Evolutionary conservation across 2,329 filamentous ascomycete genomes (phyloP).

Genomic region (Periconia sp.): DNA sequence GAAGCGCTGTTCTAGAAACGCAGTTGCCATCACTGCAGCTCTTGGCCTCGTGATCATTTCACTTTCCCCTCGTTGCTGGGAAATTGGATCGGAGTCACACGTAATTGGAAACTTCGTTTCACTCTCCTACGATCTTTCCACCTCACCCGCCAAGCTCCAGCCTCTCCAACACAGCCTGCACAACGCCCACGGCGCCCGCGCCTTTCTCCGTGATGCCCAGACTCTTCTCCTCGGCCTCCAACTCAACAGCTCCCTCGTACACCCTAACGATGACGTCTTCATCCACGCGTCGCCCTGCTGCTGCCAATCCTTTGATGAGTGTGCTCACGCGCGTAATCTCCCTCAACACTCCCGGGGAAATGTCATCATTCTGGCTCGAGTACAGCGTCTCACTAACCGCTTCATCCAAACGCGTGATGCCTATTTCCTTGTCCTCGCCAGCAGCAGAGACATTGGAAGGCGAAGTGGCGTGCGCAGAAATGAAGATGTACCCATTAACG

Average conservation of each 20-base stretch:
- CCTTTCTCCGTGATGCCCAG: slow-evolving; percentile 46
- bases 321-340: slow-evolving; percentile 86
- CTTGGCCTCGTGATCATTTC: too few species aligned
- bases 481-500: slow-evolving; percentile 97
- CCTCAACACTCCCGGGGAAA: slow-evolving; percentile 72
- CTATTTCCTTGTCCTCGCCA: slow-evolving; percentile 53
- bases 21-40: too few species aligned
- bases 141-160: slow-evolving; percentile 27
- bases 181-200: slow-evolving; percentile 33
- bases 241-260: slow-evolving; percentile 79
- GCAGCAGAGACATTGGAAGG: slow-evolving; percentile 51
- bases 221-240: slow-evolving; percentile 64
- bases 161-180: slow-evolving; percentile 31
- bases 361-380: slow-evolving; percentile 90
- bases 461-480: slow-evolving; percentile 70
- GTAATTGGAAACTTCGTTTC: neutral
- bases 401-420: slow-evolving; percentile 86
- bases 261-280: slow-evolving; percentile 83
- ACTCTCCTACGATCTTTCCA: neutral
- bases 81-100: too few species aligned
- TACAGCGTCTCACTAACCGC: slow-evolving; percentile 83
- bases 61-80: too few species aligned
- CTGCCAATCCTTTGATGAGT: slow-evolving; percentile 79
- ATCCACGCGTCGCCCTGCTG: slow-evolving; percentile 81
- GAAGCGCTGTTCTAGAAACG: too few species aligned